Evolutionary conservation across 495 filamentous ascomycete species (phyloP), one percentile per base, ranked within the genome.

Genomic region (Penicillium lividum): DNA sequence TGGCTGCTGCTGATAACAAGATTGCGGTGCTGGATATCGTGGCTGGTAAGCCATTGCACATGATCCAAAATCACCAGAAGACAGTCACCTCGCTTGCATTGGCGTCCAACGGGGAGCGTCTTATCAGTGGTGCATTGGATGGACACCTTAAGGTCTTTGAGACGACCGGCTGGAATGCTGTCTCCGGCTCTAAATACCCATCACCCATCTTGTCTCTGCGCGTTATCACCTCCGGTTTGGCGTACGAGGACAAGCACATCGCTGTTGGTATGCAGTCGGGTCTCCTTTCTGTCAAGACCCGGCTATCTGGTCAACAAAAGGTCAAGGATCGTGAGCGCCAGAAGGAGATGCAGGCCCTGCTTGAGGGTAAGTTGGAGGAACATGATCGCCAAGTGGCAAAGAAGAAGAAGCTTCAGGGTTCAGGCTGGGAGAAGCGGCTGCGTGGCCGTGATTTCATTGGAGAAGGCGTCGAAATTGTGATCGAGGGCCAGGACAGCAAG

Each of bases 81-180:
- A 96, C 94, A 0, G 91, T 99, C 31, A 98, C 94, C 0, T 84
- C 89, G 4, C 81, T 99, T 34, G 79, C 80, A 15, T 69, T 86
- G n/a, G 94, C 92, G 0, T 90, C 89, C 30, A 86, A 89, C 62
- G 85, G 87, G 16, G 84, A 85, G 49, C 83, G 95, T 45, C 78
- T 99, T 48, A 82, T 99, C 57, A 90, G 84, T 68, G 95, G 91
- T 70, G 89, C 86, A 15, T 78, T 99, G 33, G 94, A 99, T 71
- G 95, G 95, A 13, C 94, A 97, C 68, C 83, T 99, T 73, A 99
- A 99, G 77, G 83, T 98, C 38, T 97, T 93, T 61, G 93, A 98
- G 73, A 94, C 92, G 2, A 84, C 84, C 0, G 84, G 80, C 29
- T 99, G 95, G 95, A 93, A 96, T 67, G 86, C 98, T 5, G 92